Base-by-base conservation (phyloP, 352 stramenopile genomes). In the Sclerospora graminicola region DNA sequence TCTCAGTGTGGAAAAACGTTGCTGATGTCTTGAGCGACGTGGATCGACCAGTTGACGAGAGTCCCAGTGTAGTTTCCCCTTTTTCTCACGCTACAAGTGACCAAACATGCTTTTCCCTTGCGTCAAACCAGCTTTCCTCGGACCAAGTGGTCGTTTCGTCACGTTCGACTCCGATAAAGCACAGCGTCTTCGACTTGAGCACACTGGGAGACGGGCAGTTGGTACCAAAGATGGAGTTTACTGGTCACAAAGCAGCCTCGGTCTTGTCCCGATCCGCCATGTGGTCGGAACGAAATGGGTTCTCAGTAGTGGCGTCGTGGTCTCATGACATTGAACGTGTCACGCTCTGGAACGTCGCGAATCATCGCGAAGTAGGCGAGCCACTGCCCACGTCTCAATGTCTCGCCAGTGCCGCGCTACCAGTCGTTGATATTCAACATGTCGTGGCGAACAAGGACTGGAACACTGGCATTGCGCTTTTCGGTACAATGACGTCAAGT, bases 251-350 rank as follows among this genome's bases (percentile, higher is more conserved):
- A 14, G 67, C 70, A 14, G 53, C 66, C 1, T 57, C 65, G 0
- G 55, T 68, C 27, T 51, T 81, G 27, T 67, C 57, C 26, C 59
- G 70, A 8, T 79, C 70, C 10, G 60, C 68, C 13, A 48, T 75
- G 20, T 83, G 67, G 67, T 56, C 52, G 6, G 57, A 66, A 51
- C 34, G 40, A 5, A 37, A 66, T 48, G 57, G 57, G 1, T 42
- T 44, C 11, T 47, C 48, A 8, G 36, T 63, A 16, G 45, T 52
- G 14, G 53, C 57, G n/a, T 63, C 53, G 16, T 67, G 57, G 57
- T 60, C 48, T 18, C 53, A 60, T 14, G 57, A 67, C 45, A 36
- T 43, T 18, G 45, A 54, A 31, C 23, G 31, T 2, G 53, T 66
- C 16, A 51, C 48, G 32, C 16, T 66, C 10, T 63, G 57, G 53